Conservation (phyloP, 2,329 filamentous ascomycete genomes). For the Ophiostoma pallidulum region DNA sequence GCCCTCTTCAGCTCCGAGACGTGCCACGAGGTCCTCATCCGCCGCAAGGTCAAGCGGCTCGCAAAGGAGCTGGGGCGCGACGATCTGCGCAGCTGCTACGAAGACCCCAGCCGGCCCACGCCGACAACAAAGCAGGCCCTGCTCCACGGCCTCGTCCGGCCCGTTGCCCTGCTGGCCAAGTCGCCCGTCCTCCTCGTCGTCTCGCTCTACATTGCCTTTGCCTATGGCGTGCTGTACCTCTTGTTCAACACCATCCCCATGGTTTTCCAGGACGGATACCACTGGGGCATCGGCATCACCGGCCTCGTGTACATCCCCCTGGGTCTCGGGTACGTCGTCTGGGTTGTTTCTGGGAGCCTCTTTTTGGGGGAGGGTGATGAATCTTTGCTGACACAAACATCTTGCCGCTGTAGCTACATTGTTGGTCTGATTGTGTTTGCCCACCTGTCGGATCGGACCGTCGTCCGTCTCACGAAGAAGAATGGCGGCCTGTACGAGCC, state of each 20-base stretch:
- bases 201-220: conserved; percentile 41
- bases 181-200: conserved; percentile 39
- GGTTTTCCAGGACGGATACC: conserved; percentile 38
- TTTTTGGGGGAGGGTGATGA: too few relatives aligned
- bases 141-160: conserved; percentile 37
- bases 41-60: conserved; percentile 37
- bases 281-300: conserved; percentile 35
- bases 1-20: conserved; percentile 37
- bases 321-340: conserved; percentile 24
- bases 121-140: conserved; percentile 21
- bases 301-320: conserved; percentile 42
- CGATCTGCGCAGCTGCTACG: conserved; percentile 38
- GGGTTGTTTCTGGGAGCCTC: too few relatives aligned
- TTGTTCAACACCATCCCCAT: conserved; percentile 46
- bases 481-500: conserved; percentile 29
- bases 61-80: conserved; percentile 35
- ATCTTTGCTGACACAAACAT: too few relatives aligned
- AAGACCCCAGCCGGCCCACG: conserved; percentile 1
- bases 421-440: conserved; percentile 24
- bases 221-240: conserved; percentile 43
- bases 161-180: conserved; percentile 40
- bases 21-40: conserved; percentile 41
- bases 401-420: not conserved
- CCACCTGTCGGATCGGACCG: conserved; percentile 27
- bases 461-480: conserved; percentile 30